A percentile compares a stretch with the other conserved stretches of the same genome.
Evolutionary conservation across 345 rosid species (phyloP).

Genomic region (Eucalyptus dawsonii): DNA sequence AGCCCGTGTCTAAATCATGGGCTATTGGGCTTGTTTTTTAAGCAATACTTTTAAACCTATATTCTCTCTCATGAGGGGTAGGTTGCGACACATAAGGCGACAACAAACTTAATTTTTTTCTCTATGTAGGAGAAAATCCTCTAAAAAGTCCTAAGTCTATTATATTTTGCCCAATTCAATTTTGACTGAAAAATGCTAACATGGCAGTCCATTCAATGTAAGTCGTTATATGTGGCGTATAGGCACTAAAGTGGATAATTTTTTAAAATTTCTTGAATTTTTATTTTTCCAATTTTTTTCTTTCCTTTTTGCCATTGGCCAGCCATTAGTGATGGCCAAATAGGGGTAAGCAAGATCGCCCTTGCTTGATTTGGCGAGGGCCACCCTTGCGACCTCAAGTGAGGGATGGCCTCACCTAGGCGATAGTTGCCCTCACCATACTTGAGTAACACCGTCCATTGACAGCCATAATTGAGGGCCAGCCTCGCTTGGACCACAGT

Average conservation of each 20-base stretch:
- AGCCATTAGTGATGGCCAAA: fast-evolving
- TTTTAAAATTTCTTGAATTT: fast-evolving
- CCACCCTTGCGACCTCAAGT: fast-evolving
- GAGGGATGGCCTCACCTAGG: too few relatives aligned
- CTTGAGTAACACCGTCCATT: fast-evolving
- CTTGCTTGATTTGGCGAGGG: fast-evolving
- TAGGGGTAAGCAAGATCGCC: too few relatives aligned
- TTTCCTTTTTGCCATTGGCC: too few relatives aligned
- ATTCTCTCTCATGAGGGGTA: too few relatives aligned
- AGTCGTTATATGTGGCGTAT: fast-evolving
- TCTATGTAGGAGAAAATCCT: too few relatives aligned
- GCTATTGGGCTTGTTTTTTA: fast-evolving
- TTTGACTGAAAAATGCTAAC: fast-evolving
- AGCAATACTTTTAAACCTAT: fast-evolving
- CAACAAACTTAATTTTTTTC: too few relatives aligned
- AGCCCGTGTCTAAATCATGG: fast-evolving
- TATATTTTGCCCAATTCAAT: fast-evolving
- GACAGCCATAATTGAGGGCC: too few relatives aligned
- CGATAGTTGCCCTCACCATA: fast-evolving
- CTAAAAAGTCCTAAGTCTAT: too few relatives aligned
- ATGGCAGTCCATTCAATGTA: fast-evolving
- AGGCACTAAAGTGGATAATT: fast-evolving
- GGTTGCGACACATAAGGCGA: too few relatives aligned
- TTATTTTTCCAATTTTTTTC: too few relatives aligned
- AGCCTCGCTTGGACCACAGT: too few relatives aligned